A percentile compares a stretch with the other conserved stretches of the same genome.
These are phyloP conservation scores for Leccinum subrobustum DNA, from an alignment of 1,284 basidiomycete genomes.

Conservation along the genomic window DNA sequence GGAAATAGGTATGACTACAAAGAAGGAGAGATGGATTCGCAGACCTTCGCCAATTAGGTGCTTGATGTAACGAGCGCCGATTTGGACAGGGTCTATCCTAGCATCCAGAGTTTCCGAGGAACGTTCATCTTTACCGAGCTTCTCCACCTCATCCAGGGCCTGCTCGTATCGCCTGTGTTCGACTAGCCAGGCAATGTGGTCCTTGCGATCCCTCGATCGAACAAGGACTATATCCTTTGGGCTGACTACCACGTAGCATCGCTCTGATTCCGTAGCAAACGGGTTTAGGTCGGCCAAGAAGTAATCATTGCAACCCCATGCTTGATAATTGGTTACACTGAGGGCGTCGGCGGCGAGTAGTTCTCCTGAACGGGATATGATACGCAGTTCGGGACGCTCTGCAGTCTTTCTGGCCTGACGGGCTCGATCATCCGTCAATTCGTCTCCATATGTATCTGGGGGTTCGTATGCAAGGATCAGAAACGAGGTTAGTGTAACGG, in stretches of 20 bases:
- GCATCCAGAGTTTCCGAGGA: slow-evolving; percentile 26
- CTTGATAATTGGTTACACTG: slow-evolving; percentile 74
- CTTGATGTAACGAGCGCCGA: slow-evolving; percentile 83
- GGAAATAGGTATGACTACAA: background rate
- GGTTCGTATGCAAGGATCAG: slow-evolving; percentile 83
- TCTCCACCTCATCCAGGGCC: slow-evolving; percentile 84
- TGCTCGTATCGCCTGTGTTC: slow-evolving; percentile 86
- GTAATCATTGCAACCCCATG: slow-evolving; percentile 94
- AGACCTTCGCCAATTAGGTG: slow-evolving; percentile 75
- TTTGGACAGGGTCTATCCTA: slow-evolving; percentile 64
- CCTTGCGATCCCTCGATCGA: slow-evolving; percentile 80
- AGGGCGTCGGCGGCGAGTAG: slow-evolving; percentile 88
- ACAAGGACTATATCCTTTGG: slow-evolving; percentile 88
- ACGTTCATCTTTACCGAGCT: slow-evolving; percentile 37
- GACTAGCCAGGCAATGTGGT: slow-evolving; percentile 93
- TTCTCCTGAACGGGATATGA: slow-evolving; percentile 87
- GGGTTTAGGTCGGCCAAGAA: slow-evolving; percentile 52
- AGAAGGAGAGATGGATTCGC: slow-evolving; percentile 19
- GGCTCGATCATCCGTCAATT: slow-evolving; percentile 68
- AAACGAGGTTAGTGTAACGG: slow-evolving; percentile 60
- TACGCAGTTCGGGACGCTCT: slow-evolving; percentile 88
- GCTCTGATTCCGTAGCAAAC: slow-evolving; percentile 34
- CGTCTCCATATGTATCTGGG: slow-evolving; percentile 63
- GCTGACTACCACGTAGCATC: slow-evolving; percentile 78
- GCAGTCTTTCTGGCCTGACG: slow-evolving; percentile 80